Evolutionary conservation across 495 filamentous ascomycete species (phyloP).

Genomic region (Podospora bellae-mahoneyi): DNA sequence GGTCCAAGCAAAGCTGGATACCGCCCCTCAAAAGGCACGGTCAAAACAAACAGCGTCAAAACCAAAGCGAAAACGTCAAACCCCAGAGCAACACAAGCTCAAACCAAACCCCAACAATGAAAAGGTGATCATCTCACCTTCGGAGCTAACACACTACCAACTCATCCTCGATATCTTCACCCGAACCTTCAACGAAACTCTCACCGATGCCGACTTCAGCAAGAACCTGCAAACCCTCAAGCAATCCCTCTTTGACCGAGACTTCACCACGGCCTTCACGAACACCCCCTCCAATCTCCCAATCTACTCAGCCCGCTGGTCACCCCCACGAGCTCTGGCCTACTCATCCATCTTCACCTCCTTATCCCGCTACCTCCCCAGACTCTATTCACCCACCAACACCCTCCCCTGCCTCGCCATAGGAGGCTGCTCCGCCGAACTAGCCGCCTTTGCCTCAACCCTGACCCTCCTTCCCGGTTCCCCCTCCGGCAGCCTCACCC

Average conservation of each 20-base stretch:
- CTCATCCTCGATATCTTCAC: conserved; percentile 74
- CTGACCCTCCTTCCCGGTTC: conserved; percentile 46
- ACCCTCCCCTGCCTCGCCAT: conserved; percentile 56
- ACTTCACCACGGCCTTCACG: conserved; percentile 79
- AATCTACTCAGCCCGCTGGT: conserved; percentile 86
- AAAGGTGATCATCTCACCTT: neutral
- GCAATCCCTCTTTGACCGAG: conserved; percentile 73
- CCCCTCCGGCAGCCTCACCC: conserved; percentile 42
- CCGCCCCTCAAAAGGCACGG: neutral
- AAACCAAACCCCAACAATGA: neutral
- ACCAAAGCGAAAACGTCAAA: neutral
- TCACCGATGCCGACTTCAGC: conserved; percentile 36
- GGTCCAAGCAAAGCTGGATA: conserved; percentile 2
- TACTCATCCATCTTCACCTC: conserved; percentile 62
- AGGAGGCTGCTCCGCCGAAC: conserved; percentile 85
- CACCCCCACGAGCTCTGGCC: conserved; percentile 72
- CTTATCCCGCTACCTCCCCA: conserved; percentile 9
- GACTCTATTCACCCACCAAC: neutral
- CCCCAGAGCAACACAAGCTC: neutral
- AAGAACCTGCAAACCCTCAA: conserved; percentile 74
- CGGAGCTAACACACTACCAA: conserved; percentile 59
- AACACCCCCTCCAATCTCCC: conserved; percentile 56
- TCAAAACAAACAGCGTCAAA: neutral
- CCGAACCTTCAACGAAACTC: conserved; percentile 51
- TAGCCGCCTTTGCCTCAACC: conserved; percentile 68